phyloP scores from a whole-genome alignment of 148 eudicot species.

The Chenopodium berlandieri region DNA sequence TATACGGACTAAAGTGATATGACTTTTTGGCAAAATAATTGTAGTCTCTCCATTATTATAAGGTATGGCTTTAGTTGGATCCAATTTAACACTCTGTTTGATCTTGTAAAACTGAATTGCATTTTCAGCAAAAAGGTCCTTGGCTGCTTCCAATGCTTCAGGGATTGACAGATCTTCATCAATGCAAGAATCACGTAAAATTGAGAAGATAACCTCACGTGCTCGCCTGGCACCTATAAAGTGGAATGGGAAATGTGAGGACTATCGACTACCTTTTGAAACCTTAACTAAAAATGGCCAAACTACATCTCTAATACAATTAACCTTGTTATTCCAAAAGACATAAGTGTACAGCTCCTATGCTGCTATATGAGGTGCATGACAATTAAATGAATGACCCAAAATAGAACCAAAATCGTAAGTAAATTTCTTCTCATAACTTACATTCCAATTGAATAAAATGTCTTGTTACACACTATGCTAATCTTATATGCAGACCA shows the following conservation, averaged over 20 bases:
- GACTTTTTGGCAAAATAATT: constrained; percentile 36
- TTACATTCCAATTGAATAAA: too few species aligned
- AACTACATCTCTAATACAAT: not conserved
- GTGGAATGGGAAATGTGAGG: not conserved
- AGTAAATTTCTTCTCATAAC: too few species aligned
- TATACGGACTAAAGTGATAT: constrained; percentile 59
- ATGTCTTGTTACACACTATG: not conserved
- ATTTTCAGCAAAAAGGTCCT: constrained; percentile 76
- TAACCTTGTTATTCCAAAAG: not conserved
- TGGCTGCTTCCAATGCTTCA: constrained; percentile 83
- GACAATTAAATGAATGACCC: not conserved
- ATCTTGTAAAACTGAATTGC: constrained; percentile 71
- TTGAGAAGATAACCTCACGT: constrained; percentile 84
- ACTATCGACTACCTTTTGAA: not conserved
- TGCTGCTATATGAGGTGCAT: not conserved
- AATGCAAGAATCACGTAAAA: constrained; percentile 71
- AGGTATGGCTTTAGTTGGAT: constrained; percentile 23
- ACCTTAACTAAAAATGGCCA: not conserved
- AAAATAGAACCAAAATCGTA: not conserved
- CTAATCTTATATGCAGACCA: not conserved
- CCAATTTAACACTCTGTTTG: constrained; percentile 26
- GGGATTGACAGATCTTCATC: constrained; percentile 83
- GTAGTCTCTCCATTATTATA: constrained; percentile 23
- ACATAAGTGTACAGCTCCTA: not conserved
- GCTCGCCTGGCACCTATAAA: constrained; percentile 79